These are phyloP conservation scores for Melocanna baccifera DNA, from an alignment of 176 grass and related monocot genomes.

Conservation along the genomic window DNA sequence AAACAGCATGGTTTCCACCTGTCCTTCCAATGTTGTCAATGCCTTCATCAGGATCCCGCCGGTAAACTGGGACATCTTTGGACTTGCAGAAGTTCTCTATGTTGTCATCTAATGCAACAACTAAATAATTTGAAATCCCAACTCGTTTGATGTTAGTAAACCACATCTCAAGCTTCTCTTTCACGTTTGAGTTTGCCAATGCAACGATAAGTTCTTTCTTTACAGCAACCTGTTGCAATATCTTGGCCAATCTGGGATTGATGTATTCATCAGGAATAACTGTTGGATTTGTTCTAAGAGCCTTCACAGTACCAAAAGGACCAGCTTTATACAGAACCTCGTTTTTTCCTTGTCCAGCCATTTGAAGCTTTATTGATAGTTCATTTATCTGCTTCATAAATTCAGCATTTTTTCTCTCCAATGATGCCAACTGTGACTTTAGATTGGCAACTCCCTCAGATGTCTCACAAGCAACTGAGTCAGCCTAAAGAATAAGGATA, in stretches of 20 bases:
- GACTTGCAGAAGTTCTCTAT: constrained; percentile 73
- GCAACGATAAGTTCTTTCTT: constrained; percentile 86
- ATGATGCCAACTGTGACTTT: constrained; percentile 52
- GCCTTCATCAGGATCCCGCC: constrained; percentile 67
- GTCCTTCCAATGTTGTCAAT: constrained; percentile 73
- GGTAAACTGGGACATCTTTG: constrained; percentile 74
- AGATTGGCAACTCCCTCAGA: constrained; percentile 37
- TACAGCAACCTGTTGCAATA: constrained; percentile 69
- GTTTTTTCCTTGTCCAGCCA: constrained; percentile 55
- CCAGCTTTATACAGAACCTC: constrained; percentile 53
- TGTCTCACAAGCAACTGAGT: constrained; percentile 62
- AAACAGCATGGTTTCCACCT: constrained; percentile 87
- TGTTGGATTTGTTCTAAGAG: constrained; percentile 80
- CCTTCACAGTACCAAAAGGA: constrained; percentile 90
- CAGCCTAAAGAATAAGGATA: constrained; percentile 33
- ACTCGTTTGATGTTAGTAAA: constrained; percentile 84
- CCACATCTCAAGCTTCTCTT: constrained; percentile 76
- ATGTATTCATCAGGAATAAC: constrained; percentile 70
- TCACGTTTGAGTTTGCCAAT: constrained; percentile 94
- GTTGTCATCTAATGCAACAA: constrained; percentile 82
- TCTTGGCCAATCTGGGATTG: constrained; percentile 71
- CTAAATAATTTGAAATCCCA: constrained; percentile 90
- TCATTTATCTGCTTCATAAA: constrained; percentile 70
- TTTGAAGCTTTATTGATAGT: constrained; percentile 68
- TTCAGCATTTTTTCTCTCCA: constrained; percentile 71